Base-by-base conservation (phyloP, 2,329 filamentous ascomycete genomes). In the Pestalotiopsis sp. region DNA sequence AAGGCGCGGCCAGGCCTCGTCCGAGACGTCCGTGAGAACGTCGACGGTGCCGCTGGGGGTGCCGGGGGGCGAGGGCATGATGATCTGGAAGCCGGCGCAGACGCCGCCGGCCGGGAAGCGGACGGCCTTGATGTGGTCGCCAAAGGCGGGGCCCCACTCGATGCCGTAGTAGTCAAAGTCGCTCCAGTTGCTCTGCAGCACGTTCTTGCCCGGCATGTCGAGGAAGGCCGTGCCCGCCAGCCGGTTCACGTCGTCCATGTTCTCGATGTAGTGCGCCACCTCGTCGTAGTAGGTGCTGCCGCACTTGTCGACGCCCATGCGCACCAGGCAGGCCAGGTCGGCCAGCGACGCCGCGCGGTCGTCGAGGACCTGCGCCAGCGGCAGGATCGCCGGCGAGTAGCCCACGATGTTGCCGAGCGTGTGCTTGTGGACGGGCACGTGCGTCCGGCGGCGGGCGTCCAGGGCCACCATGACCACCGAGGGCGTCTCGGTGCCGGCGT, bases 321-420 rank as follows among this genome's bases (percentile, higher is more conserved):
- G 80, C 59, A 82, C 76, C 27, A 72, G 67, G 20, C 77, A 66
- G 1, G 81, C 80, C 14, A 80, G 71, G 61, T 80, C 77, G 3
- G 78, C 78, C 7, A 82, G 67, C 66, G 67, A 77, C 11, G 72
- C 63, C 27, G 38, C 25, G 11, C 17, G 9, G 3, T 69, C 68
- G 14, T 66, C 61, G 45, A 80, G 73, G 67, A 81, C 79, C 67
- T 76, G 73, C 27, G 79, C 74, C 57, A 77, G 72, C 7, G 72
- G 68, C 60, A 78, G 69, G 36, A 70, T 68, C 20, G 77, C 74
- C 6, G 75, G 74, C 2, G 80, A 74, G 68, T 79, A 82, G 57
- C 79, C 80, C 12, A 82, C 74, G 67, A 81, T 82, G 66, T 80
- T 81, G 6, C 81, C 81, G 27, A 82, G 72, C 0, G 79, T 80